phyloP scores from a whole-genome alignment of 2,329 filamentous ascomycete species.

The Akanthomyces muscarius region DNA sequence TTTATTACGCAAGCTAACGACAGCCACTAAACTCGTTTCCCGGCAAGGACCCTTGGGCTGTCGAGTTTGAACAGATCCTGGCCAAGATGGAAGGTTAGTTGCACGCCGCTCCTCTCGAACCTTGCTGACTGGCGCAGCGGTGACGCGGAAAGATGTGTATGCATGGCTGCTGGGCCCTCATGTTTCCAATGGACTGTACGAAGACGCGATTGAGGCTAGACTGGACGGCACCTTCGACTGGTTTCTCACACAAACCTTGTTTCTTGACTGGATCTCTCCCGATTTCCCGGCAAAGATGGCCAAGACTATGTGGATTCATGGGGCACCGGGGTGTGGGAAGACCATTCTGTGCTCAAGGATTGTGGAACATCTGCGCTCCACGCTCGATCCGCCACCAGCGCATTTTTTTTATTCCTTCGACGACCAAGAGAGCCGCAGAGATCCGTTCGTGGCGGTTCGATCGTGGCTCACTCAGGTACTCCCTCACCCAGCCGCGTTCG shows the following conservation, averaged over 20 bases:
- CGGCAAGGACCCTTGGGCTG: no score
- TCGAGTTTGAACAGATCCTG: no score
- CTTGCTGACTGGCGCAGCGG: conserved; percentile 20
- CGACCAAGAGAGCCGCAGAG: conserved; percentile 21
- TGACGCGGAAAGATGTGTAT: conserved; percentile 18
- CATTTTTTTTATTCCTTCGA: conserved; percentile 34
- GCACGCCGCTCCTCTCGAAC: background rate
- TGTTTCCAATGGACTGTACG: conserved; percentile 20
- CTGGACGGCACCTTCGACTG: conserved; percentile 27
- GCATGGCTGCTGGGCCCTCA: conserved; percentile 20
- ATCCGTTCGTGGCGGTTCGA: conserved; percentile 26
- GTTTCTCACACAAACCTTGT: conserved; percentile 18
- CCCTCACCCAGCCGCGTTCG: conserved; percentile 15
- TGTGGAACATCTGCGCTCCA: conserved; percentile 22
- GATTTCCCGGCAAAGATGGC: background rate
- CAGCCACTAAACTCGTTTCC: no score
- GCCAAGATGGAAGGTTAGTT: no score
- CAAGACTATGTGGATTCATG: conserved; percentile 31
- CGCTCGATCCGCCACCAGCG: conserved; percentile 6
- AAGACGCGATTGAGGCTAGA: conserved; percentile 21
- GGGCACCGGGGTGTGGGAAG: conserved; percentile 30
- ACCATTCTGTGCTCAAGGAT: conserved; percentile 31
- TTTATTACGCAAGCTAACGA: no score
- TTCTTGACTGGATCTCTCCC: background rate
- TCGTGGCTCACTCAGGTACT: conserved; percentile 30